Percentiles rank a stretch among this genome's conserved stretches.
Conservation (phyloP, 768 basidiomycete species). For the Leccinum pellstonianum region DNA sequence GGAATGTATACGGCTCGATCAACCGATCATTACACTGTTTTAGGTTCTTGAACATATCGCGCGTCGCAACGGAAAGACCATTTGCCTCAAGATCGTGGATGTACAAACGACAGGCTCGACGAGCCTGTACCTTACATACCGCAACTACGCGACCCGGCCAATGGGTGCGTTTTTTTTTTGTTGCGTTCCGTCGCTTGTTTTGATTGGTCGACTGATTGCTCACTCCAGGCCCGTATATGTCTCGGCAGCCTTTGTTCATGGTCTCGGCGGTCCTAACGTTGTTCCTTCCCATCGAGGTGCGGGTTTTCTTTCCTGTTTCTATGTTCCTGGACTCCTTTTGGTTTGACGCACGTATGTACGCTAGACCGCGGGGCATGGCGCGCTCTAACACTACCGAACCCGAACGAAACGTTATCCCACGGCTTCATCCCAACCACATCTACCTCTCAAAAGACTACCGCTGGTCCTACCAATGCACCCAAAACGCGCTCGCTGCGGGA, state of each 20-base stretch:
- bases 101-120: slow-evolving; percentile 31
- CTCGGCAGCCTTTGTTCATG: slow-evolving; percentile 44
- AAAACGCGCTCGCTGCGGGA: slow-evolving; percentile 78
- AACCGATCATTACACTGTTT: neutral
- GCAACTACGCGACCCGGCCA: slow-evolving; percentile 48
- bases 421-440: too few relatives aligned
- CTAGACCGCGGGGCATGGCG: slow-evolving; percentile 30
- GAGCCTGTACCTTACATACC: slow-evolving; percentile 37
- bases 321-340: neutral
- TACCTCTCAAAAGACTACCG: neutral
- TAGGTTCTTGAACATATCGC: slow-evolving; percentile 52
- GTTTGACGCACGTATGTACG: neutral
- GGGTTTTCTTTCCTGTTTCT: neutral
- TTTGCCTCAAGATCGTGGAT: slow-evolving; percentile 46
- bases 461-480: slow-evolving; percentile 55
- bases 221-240: slow-evolving; percentile 44
- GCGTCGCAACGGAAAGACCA: slow-evolving; percentile 43
- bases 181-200: too few relatives aligned
- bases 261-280: slow-evolving; percentile 40
- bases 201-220: neutral
- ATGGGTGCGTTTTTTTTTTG: slow-evolving; percentile 30
- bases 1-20: neutral
- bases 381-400: slow-evolving; percentile 10
- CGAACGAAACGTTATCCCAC: too few relatives aligned
- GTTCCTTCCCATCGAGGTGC: slow-evolving; percentile 49